These are phyloP conservation scores for Alternaria sp. DNA, from an alignment of 2,329 filamentous ascomycete genomes.

Conservation along the genomic window DNA sequence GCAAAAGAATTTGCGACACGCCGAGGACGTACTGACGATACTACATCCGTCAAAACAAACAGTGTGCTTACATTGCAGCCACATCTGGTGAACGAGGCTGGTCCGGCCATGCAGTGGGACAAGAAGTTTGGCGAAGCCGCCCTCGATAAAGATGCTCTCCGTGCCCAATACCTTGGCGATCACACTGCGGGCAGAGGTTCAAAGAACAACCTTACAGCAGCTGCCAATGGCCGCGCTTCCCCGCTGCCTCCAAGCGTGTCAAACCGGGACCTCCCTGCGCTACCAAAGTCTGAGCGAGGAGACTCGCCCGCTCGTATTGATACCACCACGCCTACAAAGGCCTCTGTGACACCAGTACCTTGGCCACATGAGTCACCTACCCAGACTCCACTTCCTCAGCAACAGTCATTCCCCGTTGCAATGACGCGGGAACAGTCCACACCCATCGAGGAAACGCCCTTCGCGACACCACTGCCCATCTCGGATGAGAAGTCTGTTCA, in stretches of 20 bases:
- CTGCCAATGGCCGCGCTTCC: constrained; percentile 42
- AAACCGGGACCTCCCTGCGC: constrained; percentile 51
- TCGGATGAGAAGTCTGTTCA: constrained; percentile 40
- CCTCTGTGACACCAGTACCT: constrained; percentile 43
- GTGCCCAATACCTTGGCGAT: constrained; percentile 84
- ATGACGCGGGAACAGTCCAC: neutral
- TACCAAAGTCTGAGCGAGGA: constrained; percentile 44
- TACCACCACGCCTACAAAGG: constrained; percentile 28
- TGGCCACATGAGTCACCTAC: constrained; percentile 35
- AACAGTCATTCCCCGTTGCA: constrained; percentile 29
- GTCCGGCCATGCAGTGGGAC: constrained; percentile 95
- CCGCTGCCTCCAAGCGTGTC: constrained; percentile 32
- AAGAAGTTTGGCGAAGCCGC: constrained; percentile 92
- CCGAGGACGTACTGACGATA: constrained; percentile 61
- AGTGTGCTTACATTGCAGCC: constrained; percentile 90
- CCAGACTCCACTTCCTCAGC: constrained; percentile 38
- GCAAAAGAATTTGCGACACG: constrained; percentile 59
- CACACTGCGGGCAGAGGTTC: constrained; percentile 72
- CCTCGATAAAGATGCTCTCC: constrained; percentile 84
- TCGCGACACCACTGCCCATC: constrained; percentile 11
- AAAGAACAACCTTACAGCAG: constrained; percentile 51
- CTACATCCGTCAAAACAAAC: constrained; percentile 74
- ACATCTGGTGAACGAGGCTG: constrained; percentile 82
- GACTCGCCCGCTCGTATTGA: constrained; percentile 35
- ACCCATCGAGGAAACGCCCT: constrained; percentile 5